Evolutionary conservation across 2,329 filamentous ascomycete genomes (phyloP), one percentile per base, ranked within the genome.

Genomic region (Beauveria medogensis): DNA sequence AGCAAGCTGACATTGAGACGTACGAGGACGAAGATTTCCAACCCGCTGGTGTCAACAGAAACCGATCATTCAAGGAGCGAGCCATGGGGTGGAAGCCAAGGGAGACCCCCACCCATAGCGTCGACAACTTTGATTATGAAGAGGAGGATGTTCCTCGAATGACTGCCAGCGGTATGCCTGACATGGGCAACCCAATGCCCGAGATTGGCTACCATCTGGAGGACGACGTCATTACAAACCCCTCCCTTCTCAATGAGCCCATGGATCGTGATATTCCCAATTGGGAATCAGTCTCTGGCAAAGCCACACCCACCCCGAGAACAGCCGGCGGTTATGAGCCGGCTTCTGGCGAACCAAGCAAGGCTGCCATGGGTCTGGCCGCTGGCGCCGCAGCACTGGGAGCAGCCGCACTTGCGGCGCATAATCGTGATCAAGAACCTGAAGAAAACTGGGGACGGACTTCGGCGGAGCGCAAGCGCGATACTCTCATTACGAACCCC

Each of bases 201-300:
- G 91, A 92, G 69, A 86, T 90, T 68, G 91, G 88, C 4, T 88
- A 90, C 43, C 43, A 57, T 65, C 67, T 75, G 2, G 78, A 82
- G 12, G 82, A 84, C 43, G 91, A 95, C 63, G 81, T 91, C 18
- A 87, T 85, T 51, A 96, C 92, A 20, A 95, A 95, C 69, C 91
- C 91, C 3, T 96, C 92, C 0, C 81, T 92, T 55, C 85, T 95
- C 46, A 83, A 92, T 65, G 91, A 89, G 20, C 87, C 87, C 1
- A 82, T 89, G 55, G 86, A 84, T 55, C 60, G 64, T 20, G 64
- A 63, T 7, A 64, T 66, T 22, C 47, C 56, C n/a, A 55, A 60
- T 28, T 63, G 61, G 40, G 79, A 81, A 55, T 77, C 80, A 59
- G 86, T 83, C 78, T 79, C 79, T 37, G 82, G 83, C 59, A 77